phyloP scores from a whole-genome alignment of 1,284 basidiomycete genomes.

The Puccinia polysora region DNA sequence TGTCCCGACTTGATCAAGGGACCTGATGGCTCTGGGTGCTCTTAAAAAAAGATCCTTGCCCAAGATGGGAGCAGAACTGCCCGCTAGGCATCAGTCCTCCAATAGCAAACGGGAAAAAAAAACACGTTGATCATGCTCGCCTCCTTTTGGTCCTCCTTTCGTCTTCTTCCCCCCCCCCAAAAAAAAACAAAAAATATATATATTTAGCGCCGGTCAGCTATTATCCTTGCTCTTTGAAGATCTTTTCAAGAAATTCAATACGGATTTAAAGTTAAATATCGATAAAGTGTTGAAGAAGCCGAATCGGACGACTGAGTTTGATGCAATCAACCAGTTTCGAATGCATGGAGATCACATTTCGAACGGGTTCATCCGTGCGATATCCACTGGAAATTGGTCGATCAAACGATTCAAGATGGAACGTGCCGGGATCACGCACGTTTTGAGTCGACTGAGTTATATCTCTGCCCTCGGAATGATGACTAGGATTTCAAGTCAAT shows the following conservation, averaged over 20 bases:
- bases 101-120: too few relatives aligned
- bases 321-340: slow-evolving; percentile 88
- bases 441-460: slow-evolving; percentile 88
- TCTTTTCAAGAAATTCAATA: slow-evolving; percentile 97
- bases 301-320: slow-evolving; percentile 88
- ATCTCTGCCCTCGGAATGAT: slow-evolving; percentile 99
- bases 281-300: slow-evolving; percentile 98
- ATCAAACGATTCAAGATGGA: slow-evolving; percentile 99
- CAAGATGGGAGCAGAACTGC: too few relatives aligned
- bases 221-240: slow-evolving; percentile 95
- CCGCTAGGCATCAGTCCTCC: too few relatives aligned
- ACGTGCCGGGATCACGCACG: slow-evolving; percentile 96
- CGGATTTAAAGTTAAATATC: slow-evolving; percentile 89
- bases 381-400: slow-evolving; percentile 99
- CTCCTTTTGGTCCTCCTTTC: background rate
- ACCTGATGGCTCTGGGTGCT: too few relatives aligned
- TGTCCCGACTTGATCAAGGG: too few relatives aligned
- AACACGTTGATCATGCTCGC: too few relatives aligned
- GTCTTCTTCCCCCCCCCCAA: too few relatives aligned
- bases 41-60: too few relatives aligned
- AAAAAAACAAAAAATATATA: too few relatives aligned
- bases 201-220: slow-evolving; percentile 86
- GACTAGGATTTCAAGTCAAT: slow-evolving; percentile 97
- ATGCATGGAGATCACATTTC: slow-evolving; percentile 85
- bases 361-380: slow-evolving; percentile 91